Percentiles rank a stretch among this genome's conserved stretches.
phyloP scores from a whole-genome alignment of 495 filamentous ascomycete genomes.

The Oleoguttula mirabilis region DNA sequence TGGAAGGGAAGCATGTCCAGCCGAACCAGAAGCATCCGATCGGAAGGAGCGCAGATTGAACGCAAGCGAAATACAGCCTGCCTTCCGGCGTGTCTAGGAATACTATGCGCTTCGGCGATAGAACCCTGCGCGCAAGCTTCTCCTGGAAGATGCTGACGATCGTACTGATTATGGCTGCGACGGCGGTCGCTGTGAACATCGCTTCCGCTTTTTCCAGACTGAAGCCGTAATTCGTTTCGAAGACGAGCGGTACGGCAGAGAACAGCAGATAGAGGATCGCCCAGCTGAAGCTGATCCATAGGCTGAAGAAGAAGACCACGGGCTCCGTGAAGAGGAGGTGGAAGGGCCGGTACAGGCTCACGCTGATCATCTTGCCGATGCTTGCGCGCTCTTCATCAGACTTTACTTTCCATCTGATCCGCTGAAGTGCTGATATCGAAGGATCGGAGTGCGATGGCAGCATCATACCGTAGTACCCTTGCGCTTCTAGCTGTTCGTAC shows the following conservation, averaged over 20 bases:
- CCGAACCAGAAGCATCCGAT: constrained; percentile 75
- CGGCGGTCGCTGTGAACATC: constrained; percentile 63
- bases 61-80: constrained; percentile 71
- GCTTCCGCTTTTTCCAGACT: constrained; percentile 52
- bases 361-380: constrained; percentile 56
- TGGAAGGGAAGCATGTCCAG: constrained; percentile 53
- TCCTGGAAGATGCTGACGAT: constrained; percentile 66
- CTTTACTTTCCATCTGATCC: constrained; percentile 76
- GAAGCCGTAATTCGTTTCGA: constrained; percentile 57
- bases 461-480: constrained; percentile 54
- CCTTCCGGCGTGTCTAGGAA: constrained; percentile 51
- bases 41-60: constrained; percentile 57
- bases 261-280: constrained; percentile 80
- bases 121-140: constrained; percentile 31
- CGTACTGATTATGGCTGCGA: constrained; percentile 58
- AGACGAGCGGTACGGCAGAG: constrained; percentile 65
- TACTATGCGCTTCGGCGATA: neutral
- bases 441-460: constrained; percentile 20
- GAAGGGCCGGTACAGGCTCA: constrained; percentile 72
- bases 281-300: constrained; percentile 88
- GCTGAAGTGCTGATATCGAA: constrained; percentile 32
- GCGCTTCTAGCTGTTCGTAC: constrained; percentile 59
- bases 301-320: constrained; percentile 86
- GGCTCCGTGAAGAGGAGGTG: constrained; percentile 80
- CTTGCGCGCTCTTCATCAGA: constrained; percentile 69